A percentile compares a stretch with the other conserved stretches of the same genome.
These are phyloP conservation scores for Heterobasidion occidentale DNA, from an alignment of 1,284 basidiomycete species.

Conservation along the genomic window DNA sequence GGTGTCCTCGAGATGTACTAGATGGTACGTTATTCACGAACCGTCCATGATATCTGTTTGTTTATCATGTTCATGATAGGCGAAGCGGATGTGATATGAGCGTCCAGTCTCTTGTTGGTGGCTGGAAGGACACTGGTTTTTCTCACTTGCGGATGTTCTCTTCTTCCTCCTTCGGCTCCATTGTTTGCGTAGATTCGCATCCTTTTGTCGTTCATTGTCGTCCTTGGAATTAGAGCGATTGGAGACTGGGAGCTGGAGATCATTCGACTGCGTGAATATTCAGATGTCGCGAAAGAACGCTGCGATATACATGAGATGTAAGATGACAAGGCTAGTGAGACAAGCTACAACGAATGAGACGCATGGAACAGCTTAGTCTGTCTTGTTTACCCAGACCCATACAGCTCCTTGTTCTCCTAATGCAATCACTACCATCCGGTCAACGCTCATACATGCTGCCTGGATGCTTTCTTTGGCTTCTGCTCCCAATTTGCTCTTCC, in stretches of 20 bases:
- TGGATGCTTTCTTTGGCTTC: not conserved
- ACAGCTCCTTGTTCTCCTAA: not conserved
- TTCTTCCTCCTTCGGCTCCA: slow-evolving; percentile 8
- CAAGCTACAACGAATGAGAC: no score
- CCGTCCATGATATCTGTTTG: no score
- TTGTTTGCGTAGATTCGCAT: slow-evolving; percentile 9
- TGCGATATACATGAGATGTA: no score
- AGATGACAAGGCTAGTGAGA: no score
- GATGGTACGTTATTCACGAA: not conserved
- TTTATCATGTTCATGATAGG: not conserved
- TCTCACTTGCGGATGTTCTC: slow-evolving; percentile 6
- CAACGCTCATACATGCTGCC: not conserved
- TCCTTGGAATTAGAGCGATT: slow-evolving; percentile 2
- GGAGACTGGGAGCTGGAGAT: slow-evolving; percentile 1
- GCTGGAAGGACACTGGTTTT: slow-evolving; percentile 3
- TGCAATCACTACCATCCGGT: not conserved
- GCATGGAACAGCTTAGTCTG: not conserved
- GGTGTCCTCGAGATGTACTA: not conserved
- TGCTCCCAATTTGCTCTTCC: not conserved
- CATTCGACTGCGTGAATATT: not conserved
- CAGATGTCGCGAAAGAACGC: no score
- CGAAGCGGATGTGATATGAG: not conserved
- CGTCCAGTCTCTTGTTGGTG: not conserved
- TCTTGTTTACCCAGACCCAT: not conserved
- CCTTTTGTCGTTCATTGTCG: slow-evolving; percentile 5